Percentiles rank a stretch among this genome's conserved stretches.
These are phyloP conservation scores for Aspergillus fructus DNA, from an alignment of 2,329 filamentous ascomycete species.

Conservation along the genomic window DNA sequence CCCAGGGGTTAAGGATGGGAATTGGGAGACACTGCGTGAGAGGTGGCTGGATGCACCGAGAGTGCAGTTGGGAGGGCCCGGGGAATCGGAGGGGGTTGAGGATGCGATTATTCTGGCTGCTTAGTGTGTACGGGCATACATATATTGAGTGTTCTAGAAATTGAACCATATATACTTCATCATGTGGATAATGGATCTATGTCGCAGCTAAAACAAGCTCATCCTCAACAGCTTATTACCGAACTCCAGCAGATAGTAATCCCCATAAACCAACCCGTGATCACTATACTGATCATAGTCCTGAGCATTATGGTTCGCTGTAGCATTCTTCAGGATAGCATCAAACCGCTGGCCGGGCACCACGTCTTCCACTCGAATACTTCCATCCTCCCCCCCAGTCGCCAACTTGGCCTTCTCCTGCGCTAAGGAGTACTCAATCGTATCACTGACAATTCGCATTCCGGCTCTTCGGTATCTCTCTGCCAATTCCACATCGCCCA, in stretches of 20 bases:
- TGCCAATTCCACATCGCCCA: background rate
- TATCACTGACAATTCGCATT: background rate
- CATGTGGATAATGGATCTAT: background rate
- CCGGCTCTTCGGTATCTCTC: background rate
- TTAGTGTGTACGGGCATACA: background rate
- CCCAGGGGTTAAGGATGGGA: too few relatives aligned
- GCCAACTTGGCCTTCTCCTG: slow-evolving; percentile 17
- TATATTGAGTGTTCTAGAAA: too few relatives aligned
- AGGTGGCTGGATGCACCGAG: slow-evolving; percentile 1
- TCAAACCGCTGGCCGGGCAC: slow-evolving; percentile 21
- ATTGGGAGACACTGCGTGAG: background rate
- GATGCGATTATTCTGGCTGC: background rate
- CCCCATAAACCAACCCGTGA: slow-evolving; percentile 45
- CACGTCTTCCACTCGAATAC: background rate
- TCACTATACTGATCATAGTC: slow-evolving; percentile 35
- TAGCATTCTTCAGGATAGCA: slow-evolving; percentile 39
- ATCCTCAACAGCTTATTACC: slow-evolving; percentile 41
- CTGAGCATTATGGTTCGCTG: slow-evolving; percentile 38
- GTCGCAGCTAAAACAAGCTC: slow-evolving; percentile 4
- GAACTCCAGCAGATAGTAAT: slow-evolving; percentile 46
- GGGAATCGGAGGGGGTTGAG: background rate
- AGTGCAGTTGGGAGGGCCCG: background rate
- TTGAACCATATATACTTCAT: background rate
- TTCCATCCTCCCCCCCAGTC: background rate
- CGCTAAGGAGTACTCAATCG: background rate